These are phyloP conservation scores for Escallonia herrerae DNA, from an alignment of 129 eudicot species.

Conservation along the genomic window DNA sequence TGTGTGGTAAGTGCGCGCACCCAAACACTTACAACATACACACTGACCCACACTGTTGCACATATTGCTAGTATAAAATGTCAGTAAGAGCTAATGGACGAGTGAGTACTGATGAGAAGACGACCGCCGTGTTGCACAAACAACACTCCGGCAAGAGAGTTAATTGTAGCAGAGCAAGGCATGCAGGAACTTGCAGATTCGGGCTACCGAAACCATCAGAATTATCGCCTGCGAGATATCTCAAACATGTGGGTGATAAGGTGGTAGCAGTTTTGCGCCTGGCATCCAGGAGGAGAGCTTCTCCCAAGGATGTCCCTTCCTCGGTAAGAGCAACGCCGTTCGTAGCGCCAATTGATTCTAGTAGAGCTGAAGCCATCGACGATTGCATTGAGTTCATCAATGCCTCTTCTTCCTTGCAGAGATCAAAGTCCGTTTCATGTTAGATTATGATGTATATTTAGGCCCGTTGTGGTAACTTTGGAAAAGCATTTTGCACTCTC, in stretches of 20 bases:
- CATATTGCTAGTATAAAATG: not conserved
- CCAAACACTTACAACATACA: too few species aligned
- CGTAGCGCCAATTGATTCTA: conserved; percentile 35
- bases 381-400: conserved; percentile 46
- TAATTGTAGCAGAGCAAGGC: not conserved
- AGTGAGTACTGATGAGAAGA: not conserved
- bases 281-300: not conserved
- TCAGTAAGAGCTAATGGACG: conserved; percentile 7
- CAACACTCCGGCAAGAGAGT: conserved; percentile 16
- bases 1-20: too few species aligned
- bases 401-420: conserved; percentile 33
- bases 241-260: conserved; percentile 21
- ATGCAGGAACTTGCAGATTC: conserved; percentile 25
- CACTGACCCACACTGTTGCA: too few species aligned
- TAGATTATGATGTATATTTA: not conserved
- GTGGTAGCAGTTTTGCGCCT: conserved; percentile 8
- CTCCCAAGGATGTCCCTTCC: conserved; percentile 14
- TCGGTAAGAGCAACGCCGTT: conserved; percentile 21
- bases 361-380: conserved; percentile 40
- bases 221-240: conserved; percentile 15
- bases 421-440: conserved; percentile 27
- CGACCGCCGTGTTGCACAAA: not conserved
- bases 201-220: conserved; percentile 11
- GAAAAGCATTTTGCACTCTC: too few species aligned
- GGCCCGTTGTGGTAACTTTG: too few species aligned